These are phyloP conservation scores for Santalum album DNA, from an alignment of 164 flowering plant genomes.

Conservation along the genomic window DNA sequence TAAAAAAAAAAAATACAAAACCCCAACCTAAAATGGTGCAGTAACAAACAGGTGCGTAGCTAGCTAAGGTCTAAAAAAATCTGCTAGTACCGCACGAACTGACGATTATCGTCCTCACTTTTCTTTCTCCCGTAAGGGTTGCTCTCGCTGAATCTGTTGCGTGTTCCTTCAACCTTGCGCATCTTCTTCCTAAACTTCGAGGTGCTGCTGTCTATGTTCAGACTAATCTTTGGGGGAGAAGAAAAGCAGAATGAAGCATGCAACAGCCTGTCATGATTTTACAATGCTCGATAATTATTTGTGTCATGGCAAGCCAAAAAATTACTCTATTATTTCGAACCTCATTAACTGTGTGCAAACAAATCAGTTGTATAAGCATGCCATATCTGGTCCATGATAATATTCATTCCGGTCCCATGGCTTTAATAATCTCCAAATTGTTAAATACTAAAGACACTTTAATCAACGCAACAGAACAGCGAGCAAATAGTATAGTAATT, in stretches of 20 bases:
- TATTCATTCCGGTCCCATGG: too few species aligned
- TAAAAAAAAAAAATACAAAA: too few species aligned
- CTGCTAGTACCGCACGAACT: not conserved
- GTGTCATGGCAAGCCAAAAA: not conserved
- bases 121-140: conserved; percentile 62
- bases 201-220: conserved; percentile 73
- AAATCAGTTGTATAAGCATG: too few species aligned
- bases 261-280: conserved; percentile 53
- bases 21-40: too few species aligned
- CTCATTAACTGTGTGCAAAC: too few species aligned
- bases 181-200: conserved; percentile 76
- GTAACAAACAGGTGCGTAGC: too few species aligned
- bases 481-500: too few species aligned
- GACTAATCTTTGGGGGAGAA: conserved; percentile 70
- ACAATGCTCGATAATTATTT: conserved; percentile 1
- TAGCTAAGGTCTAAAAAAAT: too few species aligned
- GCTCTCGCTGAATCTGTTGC: conserved; percentile 49
- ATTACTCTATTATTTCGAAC: not conserved
- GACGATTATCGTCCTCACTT: not conserved
- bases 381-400: too few species aligned
- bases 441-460: too few species aligned
- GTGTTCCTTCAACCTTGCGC: conserved; percentile 32
- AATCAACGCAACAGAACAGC: too few species aligned
- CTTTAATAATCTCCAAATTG: too few species aligned
- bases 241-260: conserved; percentile 87